Conservation (phyloP, 1,139 yeast genomes). For the Blastobotrys arbuscula region DNA sequence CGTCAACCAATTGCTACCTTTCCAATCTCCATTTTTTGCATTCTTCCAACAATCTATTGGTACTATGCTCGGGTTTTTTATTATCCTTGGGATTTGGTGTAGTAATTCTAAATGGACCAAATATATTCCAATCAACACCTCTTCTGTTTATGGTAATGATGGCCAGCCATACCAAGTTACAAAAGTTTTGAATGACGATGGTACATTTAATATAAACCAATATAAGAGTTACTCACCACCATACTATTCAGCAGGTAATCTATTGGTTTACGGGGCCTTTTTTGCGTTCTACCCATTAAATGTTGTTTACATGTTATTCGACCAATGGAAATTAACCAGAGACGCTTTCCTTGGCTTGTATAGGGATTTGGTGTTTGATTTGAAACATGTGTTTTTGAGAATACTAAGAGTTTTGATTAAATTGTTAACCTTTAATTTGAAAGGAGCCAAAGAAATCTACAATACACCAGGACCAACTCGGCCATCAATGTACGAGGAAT, state of each 20-base stretch:
- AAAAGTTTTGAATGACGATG: conserved; percentile 34
- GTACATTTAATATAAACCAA: conserved; percentile 31
- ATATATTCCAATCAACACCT: conserved; percentile 51
- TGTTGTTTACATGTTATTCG: conserved; percentile 22
- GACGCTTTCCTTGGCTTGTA: conserved; percentile 20
- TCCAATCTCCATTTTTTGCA: conserved; percentile 45
- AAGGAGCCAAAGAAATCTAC: conserved; percentile 4
- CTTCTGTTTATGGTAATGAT: conserved; percentile 44
- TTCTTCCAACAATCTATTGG: conserved; percentile 42
- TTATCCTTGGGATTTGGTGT: conserved; percentile 44
- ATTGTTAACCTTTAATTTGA: neutral
- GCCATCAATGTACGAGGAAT: conserved; percentile 9
- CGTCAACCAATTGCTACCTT: conserved; percentile 27
- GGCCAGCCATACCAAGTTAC: conserved; percentile 43
- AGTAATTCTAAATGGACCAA: conserved; percentile 46
- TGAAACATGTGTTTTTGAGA: neutral
- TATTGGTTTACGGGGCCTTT: conserved; percentile 34
- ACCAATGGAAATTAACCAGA: conserved; percentile 23
- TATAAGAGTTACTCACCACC: conserved; percentile 46
- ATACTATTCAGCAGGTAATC: conserved; percentile 38
- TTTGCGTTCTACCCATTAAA: conserved; percentile 31
- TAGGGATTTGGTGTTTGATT: conserved; percentile 6
- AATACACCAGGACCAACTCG: neutral
- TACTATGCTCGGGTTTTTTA: conserved; percentile 38
- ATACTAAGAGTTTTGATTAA: neutral